Evolutionary conservation across 768 basidiomycete genomes (phyloP), one percentile per base, ranked within the genome.

Genomic region (Lactarius quietus): DNA sequence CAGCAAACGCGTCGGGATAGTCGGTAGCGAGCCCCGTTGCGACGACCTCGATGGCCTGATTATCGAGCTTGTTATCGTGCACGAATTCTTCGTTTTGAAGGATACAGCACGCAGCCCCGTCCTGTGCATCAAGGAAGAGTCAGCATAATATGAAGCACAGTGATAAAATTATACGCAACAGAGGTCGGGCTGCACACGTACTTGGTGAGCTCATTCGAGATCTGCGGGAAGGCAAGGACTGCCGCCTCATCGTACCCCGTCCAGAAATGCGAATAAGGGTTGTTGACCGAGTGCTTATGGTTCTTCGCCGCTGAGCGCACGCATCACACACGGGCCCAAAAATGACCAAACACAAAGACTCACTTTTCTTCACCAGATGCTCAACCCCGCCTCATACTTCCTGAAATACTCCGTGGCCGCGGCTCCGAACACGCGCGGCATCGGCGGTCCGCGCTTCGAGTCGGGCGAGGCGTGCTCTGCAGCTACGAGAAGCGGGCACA

Each of bases 141-240:
- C 35, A 41, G 31, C 39, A 53, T 20, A 31, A 12, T 4, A 17
- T 14, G n/a, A 23, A 1, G 15, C 14, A 10, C 10, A 20, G 1
- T 9, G 48, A n/a, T n/a, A 5, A 28, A 5, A 63, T 36, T 17
- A 33, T 39, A 28, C 64, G 53, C n/a, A 59, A 64, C 63, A 38
- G 86, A 92, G 35, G 92, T 95, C 1, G 92, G 92, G 69, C 89
- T 92, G 72, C 92, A 93, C 90, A 93, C 93, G 74, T 84, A 87
- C 74, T 89, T 89, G 3, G 92, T 92, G 57, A 91, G 76, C 69
- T 90, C 83, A 53, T 84, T 86, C 52, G 81, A 88, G 72, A 93
- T 85, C 76, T 86, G 87, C 6, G 83, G 81, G 3, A 90, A 82
- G 12, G 80, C 79, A 61, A 90, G 73, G 31, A 93, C 81, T 70